These are phyloP conservation scores for Conoideocrella luteorostrata DNA, from an alignment of 2,329 filamentous ascomycete species.

Conservation along the genomic window DNA sequence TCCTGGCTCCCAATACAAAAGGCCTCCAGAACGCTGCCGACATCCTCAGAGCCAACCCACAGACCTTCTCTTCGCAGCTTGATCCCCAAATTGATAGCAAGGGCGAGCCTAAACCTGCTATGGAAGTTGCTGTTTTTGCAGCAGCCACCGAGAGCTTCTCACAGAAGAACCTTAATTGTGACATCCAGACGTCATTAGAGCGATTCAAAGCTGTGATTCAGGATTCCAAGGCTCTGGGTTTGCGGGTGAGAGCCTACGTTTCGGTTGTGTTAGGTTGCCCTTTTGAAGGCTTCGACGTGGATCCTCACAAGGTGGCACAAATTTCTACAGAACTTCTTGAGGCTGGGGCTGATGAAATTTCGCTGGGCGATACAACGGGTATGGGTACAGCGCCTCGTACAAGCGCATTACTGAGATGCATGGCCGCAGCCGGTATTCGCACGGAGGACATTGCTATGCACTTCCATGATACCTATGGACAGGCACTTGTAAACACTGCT, in stretches of 20 bases:
- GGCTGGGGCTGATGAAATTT: conserved; percentile 87
- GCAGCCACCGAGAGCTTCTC: conserved; percentile 78
- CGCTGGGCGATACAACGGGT: conserved; percentile 83
- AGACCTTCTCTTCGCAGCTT: conserved; percentile 45
- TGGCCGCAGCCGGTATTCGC: conserved; percentile 61
- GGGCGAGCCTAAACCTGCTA: conserved; percentile 37
- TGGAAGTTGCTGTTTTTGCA: conserved; percentile 76
- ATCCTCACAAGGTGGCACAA: conserved; percentile 57
- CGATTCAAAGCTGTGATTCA: conserved; percentile 66
- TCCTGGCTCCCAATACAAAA: conserved; percentile 71
- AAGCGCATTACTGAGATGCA: conserved; percentile 54
- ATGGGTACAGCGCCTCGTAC: conserved; percentile 78
- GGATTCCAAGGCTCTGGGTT: conserved; percentile 55
- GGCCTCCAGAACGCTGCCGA: conserved; percentile 59
- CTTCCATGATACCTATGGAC: conserved; percentile 84
- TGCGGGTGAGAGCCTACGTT: conserved; percentile 72
- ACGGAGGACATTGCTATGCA: conserved; percentile 71
- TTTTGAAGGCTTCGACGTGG: conserved; percentile 60
- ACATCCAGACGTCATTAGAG: conserved; percentile 65
- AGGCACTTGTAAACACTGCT: conserved; percentile 76
- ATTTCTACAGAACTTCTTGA: conserved; percentile 66
- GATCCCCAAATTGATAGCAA: conserved; percentile 31
- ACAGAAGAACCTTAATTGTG: conserved; percentile 75
- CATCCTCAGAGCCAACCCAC: conserved; percentile 46
- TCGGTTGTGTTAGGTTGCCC: conserved; percentile 77